Evolutionary conservation across 768 basidiomycete species (phyloP), one percentile per base, ranked within the genome.

Genomic region (Clitopilus hobsonii): DNA sequence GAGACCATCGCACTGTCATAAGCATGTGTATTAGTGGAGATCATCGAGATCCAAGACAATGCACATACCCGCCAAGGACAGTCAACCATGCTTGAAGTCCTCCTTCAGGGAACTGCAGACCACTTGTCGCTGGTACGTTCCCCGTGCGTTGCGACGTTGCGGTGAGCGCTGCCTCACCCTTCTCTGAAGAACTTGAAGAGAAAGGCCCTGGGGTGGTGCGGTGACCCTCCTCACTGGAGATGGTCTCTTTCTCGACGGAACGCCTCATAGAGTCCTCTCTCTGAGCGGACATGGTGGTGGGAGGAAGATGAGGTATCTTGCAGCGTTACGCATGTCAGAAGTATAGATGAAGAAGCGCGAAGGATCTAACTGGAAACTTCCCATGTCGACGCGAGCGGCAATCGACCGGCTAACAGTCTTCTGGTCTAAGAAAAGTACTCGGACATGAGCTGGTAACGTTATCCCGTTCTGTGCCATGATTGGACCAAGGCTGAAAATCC

Each of bases 71-170:
- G 60, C 78, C 79, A 10, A 75, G 24, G 3, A 80, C 74, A 1
- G 76, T 76, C 24, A 75, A 55, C 77, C 78, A 80, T 29, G 70
- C 79, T 26, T 63, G 70, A 24, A 69, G 47, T 0, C 78, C 78
- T 22, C 79, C 79, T 61, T 80, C 79, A 49, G 75, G 76, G 51
- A 78, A 74, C 20, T 45, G 41, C n/a, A 45, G 5, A 4, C 10
- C 41, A 45, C n/a, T 16, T 20, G n/a, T 45, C 18, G 18, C 18
- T 18, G 41, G 13, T 20, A 18, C 18, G 10, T 10, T 45, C 22
- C 16, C 41, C 41, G 41, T 23, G 18, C 18, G n/a, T 20, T 16
- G 18, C 41, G 41, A 45, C 14, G 41, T 20, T 10, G 41, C 22
- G 11, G 14, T 10, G n/a, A 23, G 10, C 10, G 41, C 4, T 8